Percentiles rank a stretch among this genome's conserved stretches.
Conservation (phyloP, 257 asterid genomes). For the Rehmannia glutinosa region DNA sequence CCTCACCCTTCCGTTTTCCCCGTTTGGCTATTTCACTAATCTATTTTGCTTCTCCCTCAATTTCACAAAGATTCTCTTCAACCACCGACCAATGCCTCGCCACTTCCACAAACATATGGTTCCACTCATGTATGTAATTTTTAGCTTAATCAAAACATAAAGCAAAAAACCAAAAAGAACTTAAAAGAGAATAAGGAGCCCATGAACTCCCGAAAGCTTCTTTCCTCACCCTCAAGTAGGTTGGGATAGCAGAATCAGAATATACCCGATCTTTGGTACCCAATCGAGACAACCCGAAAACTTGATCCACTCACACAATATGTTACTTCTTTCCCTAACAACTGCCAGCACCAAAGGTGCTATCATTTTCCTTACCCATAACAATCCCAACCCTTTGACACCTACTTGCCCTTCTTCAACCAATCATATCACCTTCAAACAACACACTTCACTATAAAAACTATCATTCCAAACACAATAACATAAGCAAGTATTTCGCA, state of each 20-base stretch:
- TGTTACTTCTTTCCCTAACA: neutral
- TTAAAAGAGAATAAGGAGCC: neutral
- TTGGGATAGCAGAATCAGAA: neutral
- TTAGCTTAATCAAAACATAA: neutral
- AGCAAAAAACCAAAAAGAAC: neutral
- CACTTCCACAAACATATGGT: neutral
- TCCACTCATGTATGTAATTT: neutral
- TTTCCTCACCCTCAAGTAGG: neutral
- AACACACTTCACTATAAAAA: neutral
- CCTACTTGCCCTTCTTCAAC: neutral
- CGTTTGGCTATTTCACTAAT: too few species aligned
- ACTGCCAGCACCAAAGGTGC: too few species aligned
- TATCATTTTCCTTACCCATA: neutral
- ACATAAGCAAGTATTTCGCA: neutral
- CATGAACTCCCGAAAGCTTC: neutral
- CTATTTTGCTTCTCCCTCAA: too few species aligned
- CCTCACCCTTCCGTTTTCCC: too few species aligned
- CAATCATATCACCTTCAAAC: neutral
- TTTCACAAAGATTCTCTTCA: too few species aligned
- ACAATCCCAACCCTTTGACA: neutral
- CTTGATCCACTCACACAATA: neutral
- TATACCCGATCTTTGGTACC: neutral
- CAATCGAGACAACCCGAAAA: neutral
- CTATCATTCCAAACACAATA: neutral
- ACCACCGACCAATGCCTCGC: neutral